Percentiles rank a stretch among this genome's conserved stretches.
Evolutionary conservation across 768 basidiomycete genomes (phyloP).

Genomic region (Pleurotus salmoneostramineus): DNA sequence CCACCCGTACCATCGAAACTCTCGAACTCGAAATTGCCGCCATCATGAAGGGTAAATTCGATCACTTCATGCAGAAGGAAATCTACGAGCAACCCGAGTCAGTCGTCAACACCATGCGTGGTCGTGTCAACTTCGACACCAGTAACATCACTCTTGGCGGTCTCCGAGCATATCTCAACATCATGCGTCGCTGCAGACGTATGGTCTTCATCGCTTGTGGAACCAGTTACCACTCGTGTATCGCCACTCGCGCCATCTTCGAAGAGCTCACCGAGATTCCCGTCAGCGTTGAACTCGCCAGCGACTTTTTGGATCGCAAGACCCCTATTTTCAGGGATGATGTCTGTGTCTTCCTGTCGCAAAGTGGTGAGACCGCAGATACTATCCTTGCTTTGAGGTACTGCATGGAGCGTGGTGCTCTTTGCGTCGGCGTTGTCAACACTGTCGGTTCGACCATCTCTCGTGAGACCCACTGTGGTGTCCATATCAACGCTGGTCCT

Average conservation of each 20-base stretch:
- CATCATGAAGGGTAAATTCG: conserved; percentile 99
- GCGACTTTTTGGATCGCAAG: conserved; percentile 97
- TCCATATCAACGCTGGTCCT: conserved; percentile 98
- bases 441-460: conserved; percentile 98
- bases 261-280: conserved; percentile 99
- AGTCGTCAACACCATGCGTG: conserved; percentile 99
- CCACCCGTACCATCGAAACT: conserved; percentile 95
- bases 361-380: conserved; percentile 98
- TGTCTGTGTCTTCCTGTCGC: conserved; percentile 92
- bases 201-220: conserved; percentile 99
- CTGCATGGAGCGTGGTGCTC: conserved; percentile 93
- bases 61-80: conserved; percentile 99
- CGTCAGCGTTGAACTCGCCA: conserved; percentile 93
- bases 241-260: conserved; percentile 96
- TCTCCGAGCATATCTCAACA: conserved; percentile 89
- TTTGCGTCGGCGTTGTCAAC: conserved; percentile 97
- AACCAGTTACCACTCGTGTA: conserved; percentile 95
- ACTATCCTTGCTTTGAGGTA: conserved; percentile 95
- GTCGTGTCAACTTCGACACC: conserved; percentile 96
- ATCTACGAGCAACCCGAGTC: conserved; percentile 99
- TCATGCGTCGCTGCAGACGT: conserved; percentile 91
- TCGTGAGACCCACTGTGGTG: conserved; percentile 97
- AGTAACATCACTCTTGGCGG: conserved; percentile 92
- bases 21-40: conserved; percentile 99
- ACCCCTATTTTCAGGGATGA: conserved; percentile 99